phyloP scores from a whole-genome alignment of 306 rosid species.

The Chamaecrista fasciculata region DNA sequence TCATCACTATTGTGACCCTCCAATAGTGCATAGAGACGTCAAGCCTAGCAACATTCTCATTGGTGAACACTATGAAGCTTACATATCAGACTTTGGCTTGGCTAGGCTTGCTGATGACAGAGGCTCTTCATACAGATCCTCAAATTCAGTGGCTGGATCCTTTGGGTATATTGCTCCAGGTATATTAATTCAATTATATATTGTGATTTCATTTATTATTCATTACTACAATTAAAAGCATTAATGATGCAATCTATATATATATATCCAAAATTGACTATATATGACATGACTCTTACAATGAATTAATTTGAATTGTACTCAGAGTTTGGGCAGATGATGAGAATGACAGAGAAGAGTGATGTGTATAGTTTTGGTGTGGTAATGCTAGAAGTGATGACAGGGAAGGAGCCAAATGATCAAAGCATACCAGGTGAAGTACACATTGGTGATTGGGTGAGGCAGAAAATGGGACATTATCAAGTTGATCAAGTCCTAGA shows the following conservation, averaged over 20 bases:
- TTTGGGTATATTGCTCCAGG: constrained; percentile 77
- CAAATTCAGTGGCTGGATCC: constrained; percentile 61
- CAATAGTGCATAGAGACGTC: constrained; percentile 64
- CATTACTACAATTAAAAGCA: too few relatives aligned
- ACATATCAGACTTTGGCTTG: constrained; percentile 64
- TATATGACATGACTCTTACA: too few relatives aligned
- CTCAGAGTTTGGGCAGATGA: constrained; percentile 60
- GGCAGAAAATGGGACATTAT: constrained; percentile 29
- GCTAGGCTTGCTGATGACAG: constrained; percentile 61
- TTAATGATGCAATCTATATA: too few relatives aligned
- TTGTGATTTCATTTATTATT: too few relatives aligned
- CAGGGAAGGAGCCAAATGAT: constrained; percentile 67
- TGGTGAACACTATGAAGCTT: constrained; percentile 59
- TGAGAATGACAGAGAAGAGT: constrained; percentile 65
- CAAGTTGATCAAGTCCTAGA: constrained; percentile 51
- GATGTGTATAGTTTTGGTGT: constrained; percentile 66
- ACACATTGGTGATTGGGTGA: constrained; percentile 66
- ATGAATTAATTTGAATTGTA: too few relatives aligned
- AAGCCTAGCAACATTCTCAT: constrained; percentile 70
- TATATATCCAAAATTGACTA: too few relatives aligned
- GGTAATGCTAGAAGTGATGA: constrained; percentile 54
- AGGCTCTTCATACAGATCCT: constrained; percentile 43
- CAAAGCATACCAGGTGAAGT: constrained; percentile 58
- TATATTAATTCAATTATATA: background rate
- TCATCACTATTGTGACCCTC: constrained; percentile 72